These are phyloP conservation scores for Castanea crenata DNA, from an alignment of 306 rosid species.

Conservation along the genomic window DNA sequence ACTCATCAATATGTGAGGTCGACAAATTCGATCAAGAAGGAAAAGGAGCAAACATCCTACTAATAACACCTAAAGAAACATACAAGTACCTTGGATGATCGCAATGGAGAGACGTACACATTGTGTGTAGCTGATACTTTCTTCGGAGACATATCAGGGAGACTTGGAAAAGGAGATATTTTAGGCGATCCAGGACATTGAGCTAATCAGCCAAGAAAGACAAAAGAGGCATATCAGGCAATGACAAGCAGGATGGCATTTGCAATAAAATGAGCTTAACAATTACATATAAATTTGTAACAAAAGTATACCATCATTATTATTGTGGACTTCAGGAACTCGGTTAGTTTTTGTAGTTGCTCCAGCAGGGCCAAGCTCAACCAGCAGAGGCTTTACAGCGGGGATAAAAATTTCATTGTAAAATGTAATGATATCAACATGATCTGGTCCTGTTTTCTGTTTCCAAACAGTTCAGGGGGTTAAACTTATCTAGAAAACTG, in stretches of 20 bases:
- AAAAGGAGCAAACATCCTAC: background rate
- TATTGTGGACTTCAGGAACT: constrained; percentile 63
- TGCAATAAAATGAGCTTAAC: constrained; percentile 5
- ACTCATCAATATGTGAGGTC: background rate
- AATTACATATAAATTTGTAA: constrained; percentile 7
- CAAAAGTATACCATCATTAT: constrained; percentile 56
- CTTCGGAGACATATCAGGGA: constrained; percentile 99
- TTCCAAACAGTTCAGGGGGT: constrained; percentile 34
- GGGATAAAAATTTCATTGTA: constrained; percentile 91
- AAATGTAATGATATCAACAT: constrained; percentile 84
- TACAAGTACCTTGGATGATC: constrained; percentile 84
- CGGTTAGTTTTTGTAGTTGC: constrained; percentile 46
- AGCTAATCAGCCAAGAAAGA: constrained; percentile 43
- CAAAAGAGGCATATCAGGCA: constrained; percentile 20
- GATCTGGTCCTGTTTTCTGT: constrained; percentile 81
- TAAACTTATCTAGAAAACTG: constrained; percentile 18
- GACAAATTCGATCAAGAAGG: background rate
- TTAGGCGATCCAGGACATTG: constrained; percentile 95
- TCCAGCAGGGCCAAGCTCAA: constrained; percentile 85
- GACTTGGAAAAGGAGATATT: constrained; percentile 83
- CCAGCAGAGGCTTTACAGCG: constrained; percentile 77
- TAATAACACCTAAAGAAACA: constrained; percentile 8
- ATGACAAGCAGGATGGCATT: constrained; percentile 4
- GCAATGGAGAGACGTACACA: constrained; percentile 92
- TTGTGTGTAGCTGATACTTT: constrained; percentile 93